These are phyloP conservation scores for Talaromyces sp. DNA, from an alignment of 2,329 filamentous ascomycete species.

Conservation along the genomic window DNA sequence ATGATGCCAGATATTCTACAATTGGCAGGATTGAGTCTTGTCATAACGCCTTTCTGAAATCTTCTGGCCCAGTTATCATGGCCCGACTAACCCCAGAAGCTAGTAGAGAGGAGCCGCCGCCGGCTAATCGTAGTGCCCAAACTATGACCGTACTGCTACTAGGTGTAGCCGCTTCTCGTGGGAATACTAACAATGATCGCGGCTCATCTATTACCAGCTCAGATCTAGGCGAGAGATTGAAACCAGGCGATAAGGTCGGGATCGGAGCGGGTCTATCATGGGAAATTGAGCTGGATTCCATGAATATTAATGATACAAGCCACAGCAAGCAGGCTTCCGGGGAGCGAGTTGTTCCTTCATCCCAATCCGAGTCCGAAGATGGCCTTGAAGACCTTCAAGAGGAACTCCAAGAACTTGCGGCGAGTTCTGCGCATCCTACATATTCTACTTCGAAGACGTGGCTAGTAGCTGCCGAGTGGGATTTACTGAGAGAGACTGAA, in stretches of 20 bases:
- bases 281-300: constrained; percentile 31
- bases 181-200: neutral
- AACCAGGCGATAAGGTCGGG: constrained; percentile 27
- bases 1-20: neutral
- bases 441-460: constrained; percentile 25
- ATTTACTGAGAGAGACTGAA: constrained; percentile 22
- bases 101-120: no score
- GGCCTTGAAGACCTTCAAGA: neutral
- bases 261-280: constrained; percentile 34
- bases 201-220: neutral
- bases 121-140: neutral
- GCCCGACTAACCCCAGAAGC: constrained; percentile 1
- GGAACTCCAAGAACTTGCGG: neutral
- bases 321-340: neutral
- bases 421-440: neutral
- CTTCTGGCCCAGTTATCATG: constrained; percentile 13
- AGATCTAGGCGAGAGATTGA: neutral
- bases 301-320: neutral
- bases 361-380: constrained; percentile 4
- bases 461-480: constrained; percentile 42
- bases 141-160: constrained; percentile 28
- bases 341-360: constrained; percentile 9
- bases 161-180: constrained; percentile 21
- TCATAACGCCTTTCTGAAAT: constrained; percentile 9
- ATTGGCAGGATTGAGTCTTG: constrained; percentile 10